Base-by-base conservation (phyloP, 805 yeast species). In the Candida tallmaniae region DNA sequence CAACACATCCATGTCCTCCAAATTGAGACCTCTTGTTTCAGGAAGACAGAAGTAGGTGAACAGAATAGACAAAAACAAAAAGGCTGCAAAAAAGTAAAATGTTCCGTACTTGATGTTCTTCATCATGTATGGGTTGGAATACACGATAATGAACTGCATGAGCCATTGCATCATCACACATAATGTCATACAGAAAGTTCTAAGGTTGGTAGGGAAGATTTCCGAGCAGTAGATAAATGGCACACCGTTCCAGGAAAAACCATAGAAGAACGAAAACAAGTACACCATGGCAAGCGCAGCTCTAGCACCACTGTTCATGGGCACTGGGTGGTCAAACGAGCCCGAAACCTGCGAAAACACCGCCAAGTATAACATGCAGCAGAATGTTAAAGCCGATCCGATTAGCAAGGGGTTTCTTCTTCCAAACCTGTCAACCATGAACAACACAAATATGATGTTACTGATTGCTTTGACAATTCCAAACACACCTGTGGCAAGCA, bases 391-490 rank as follows among this genome's bases (percentile, higher is more conserved):
- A 10, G 23, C 7, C 10, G 23, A 20, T 7, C 23, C 23, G 10
- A 20, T 10, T 20, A 34, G 13, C 9, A 34, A 13, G 3, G 32
- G 32, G n/a, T n/a, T 11, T 15, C 19, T 27, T 24, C 37, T 28
- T 5, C 37, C 37, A 12, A 34, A 28, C 5, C 14, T 28, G 18
- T 34, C 37, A 4, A 34, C 18, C 29, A 34, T 4, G 14, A 27
- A 34, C 12, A 19, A 11, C 4, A 29, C 29, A 14, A 15, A 13
- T 12, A 62, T 62, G 36, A 59, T 46, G 25, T 65, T 58, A 25
- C 57, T 44, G n/a, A 60, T 37, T 10, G 58, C 54, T 39, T 58
- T 58, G 21, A 57, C 47, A 36, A 61, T 58, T 13, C 65, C 60
- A 30, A 56, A 50, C 11, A 60, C 45, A 31, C 63, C 55, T 30